phyloP scores from a whole-genome alignment of 179 eudicot species.

The Nepenthes alata region DNA sequence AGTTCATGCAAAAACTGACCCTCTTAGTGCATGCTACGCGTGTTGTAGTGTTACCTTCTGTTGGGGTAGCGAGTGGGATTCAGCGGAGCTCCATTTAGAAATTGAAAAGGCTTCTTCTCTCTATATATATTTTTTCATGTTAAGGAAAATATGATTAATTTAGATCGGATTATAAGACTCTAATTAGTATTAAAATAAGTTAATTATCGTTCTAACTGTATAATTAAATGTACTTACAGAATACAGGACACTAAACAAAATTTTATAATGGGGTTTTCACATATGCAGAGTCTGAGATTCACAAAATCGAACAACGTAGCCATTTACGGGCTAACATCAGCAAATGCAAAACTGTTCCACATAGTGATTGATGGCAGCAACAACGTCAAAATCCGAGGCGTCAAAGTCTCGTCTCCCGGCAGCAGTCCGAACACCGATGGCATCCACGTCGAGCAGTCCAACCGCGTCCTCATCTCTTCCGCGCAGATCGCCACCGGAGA shows the following conservation, averaged over 20 bases:
- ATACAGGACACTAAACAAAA: background rate
- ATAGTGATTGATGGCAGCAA: constrained; percentile 20
- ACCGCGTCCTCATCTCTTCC: constrained; percentile 18
- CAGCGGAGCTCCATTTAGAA: too few relatives aligned
- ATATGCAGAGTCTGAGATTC: constrained; percentile 34
- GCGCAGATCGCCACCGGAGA: constrained; percentile 18
- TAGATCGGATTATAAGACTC: background rate
- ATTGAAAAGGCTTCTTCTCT: too few relatives aligned
- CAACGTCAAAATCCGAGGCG: constrained; percentile 23
- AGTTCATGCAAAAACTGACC: too few relatives aligned
- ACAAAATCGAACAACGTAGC: constrained; percentile 20
- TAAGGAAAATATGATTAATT: too few relatives aligned
- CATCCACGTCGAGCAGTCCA: constrained; percentile 19
- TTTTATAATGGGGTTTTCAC: background rate
- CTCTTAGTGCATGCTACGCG: too few relatives aligned
- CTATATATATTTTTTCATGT: too few relatives aligned
- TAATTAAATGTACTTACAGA: background rate
- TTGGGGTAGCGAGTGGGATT: too few relatives aligned
- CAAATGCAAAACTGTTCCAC: constrained; percentile 38
- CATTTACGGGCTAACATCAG: constrained; percentile 17
- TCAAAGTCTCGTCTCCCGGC: constrained; percentile 15
- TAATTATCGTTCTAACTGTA: background rate
- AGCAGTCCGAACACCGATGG: constrained; percentile 24
- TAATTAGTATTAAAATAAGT: background rate
- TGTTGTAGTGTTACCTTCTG: too few relatives aligned